Percentiles rank a stretch among this genome's conserved stretches.
Conservation (phyloP, 2,329 filamentous ascomycete species). For the Neobulgaria alba region DNA sequence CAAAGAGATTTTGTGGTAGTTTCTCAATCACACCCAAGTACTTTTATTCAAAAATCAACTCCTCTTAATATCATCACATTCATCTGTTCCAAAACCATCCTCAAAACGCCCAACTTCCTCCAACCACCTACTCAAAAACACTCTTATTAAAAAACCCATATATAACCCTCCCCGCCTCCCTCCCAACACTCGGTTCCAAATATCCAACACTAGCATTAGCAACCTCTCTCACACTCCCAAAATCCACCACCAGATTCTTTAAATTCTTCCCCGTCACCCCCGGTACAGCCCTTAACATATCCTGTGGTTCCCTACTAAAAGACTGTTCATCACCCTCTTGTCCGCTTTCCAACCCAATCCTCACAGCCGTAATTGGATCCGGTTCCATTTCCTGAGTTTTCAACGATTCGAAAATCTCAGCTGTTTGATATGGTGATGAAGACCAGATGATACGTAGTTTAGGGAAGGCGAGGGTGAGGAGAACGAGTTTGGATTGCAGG, state of each 20-base stretch:
- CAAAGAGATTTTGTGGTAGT: no score
- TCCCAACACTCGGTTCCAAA: conserved; percentile 66
- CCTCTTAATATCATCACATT: no score
- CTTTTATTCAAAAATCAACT: no score
- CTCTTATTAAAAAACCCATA: conserved; percentile 65
- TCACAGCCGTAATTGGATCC: conserved; percentile 79
- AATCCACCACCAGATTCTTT: conserved; percentile 60
- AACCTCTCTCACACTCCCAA: conserved; percentile 70
- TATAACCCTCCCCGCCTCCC: conserved; percentile 67
- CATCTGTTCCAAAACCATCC: no score
- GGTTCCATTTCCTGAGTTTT: conserved; percentile 88
- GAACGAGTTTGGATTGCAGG: conserved; percentile 82
- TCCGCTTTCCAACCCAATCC: conserved; percentile 64
- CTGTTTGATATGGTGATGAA: conserved; percentile 86
- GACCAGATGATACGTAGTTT: conserved; percentile 90
- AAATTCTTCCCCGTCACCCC: conserved; percentile 77
- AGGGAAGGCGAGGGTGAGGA: conserved; percentile 87
- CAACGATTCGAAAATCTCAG: conserved; percentile 89
- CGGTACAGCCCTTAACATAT: conserved; percentile 80
- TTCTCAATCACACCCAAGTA: no score
- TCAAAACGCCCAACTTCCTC: background rate
- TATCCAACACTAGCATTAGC: conserved; percentile 76
- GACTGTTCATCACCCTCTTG: conserved; percentile 56
- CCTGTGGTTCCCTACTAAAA: conserved; percentile 79
- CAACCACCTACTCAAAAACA: conserved; percentile 19